These are phyloP conservation scores for Colletotrichum lindemuthianum DNA, from an alignment of 2,329 filamentous ascomycete genomes.

Conservation along the genomic window DNA sequence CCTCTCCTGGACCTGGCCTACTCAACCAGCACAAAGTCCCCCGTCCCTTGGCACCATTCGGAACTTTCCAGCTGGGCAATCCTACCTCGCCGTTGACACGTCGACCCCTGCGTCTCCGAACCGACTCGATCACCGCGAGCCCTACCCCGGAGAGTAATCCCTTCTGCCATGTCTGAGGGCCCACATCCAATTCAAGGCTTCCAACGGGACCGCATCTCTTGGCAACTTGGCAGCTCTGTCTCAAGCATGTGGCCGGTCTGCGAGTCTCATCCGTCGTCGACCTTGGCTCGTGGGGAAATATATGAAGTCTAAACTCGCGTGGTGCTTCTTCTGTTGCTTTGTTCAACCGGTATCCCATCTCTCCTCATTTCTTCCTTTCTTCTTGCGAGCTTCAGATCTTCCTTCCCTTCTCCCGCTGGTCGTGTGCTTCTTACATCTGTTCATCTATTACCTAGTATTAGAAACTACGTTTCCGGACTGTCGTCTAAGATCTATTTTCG, in stretches of 20 bases:
- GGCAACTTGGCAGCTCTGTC: constrained; percentile 29
- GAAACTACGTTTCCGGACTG: not conserved
- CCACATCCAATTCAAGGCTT: constrained; percentile 27
- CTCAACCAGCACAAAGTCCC: not conserved
- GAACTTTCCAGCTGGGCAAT: constrained; percentile 33
- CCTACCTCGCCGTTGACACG: constrained; percentile 18
- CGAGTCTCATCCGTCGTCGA: constrained; percentile 20
- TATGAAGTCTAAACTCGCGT: constrained; percentile 33
- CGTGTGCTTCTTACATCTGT: constrained; percentile 28
- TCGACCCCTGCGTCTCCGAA: constrained; percentile 24
- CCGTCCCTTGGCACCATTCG: constrained; percentile 26
- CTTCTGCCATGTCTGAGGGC: constrained; percentile 28
- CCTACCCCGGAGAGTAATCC: constrained; percentile 24
- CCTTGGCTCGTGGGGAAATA: constrained; percentile 32
- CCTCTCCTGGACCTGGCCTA: not conserved
- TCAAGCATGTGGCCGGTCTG: constrained; percentile 29
- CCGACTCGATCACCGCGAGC: constrained; percentile 26
- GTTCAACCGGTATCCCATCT: constrained; percentile 34
- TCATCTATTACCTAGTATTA: constrained; percentile 28
- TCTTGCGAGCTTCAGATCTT: not conserved
- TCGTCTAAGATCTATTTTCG: constrained; percentile 4
- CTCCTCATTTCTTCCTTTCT: constrained; percentile 19
- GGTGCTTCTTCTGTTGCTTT: constrained; percentile 26
- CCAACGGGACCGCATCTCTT: constrained; percentile 28
- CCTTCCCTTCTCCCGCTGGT: constrained; percentile 34